A percentile compares a stretch with the other conserved stretches of the same genome.
Conservation (phyloP, 306 rosid species). For the Sicyos edulis region DNA sequence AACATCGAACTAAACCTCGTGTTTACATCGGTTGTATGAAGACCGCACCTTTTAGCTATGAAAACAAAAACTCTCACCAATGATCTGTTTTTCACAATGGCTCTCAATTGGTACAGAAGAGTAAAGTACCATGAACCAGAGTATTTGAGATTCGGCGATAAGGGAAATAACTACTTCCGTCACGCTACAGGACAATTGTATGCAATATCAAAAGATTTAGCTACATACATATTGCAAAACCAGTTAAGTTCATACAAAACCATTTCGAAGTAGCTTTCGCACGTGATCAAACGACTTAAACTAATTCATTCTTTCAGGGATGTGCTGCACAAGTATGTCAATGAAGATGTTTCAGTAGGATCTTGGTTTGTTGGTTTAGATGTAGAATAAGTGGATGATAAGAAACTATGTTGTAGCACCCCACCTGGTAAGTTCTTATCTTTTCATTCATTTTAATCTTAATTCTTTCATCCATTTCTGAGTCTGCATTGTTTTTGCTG, state of each 20-base stretch:
- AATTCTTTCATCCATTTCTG: background rate
- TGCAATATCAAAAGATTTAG: slow-evolving; percentile 77
- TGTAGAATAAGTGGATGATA: slow-evolving; percentile 72
- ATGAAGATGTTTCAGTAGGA: slow-evolving; percentile 90
- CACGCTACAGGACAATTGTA: slow-evolving; percentile 91
- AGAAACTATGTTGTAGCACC: slow-evolving; percentile 80
- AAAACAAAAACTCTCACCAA: background rate
- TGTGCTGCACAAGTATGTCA: slow-evolving; percentile 77
- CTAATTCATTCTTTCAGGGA: slow-evolving; percentile 33
- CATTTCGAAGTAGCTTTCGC: background rate
- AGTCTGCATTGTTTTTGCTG: background rate
- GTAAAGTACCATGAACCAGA: slow-evolving; percentile 91
- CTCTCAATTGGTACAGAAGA: slow-evolving; percentile 45
- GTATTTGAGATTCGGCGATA: slow-evolving; percentile 83
- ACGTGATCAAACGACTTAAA: background rate
- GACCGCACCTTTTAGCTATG: slow-evolving; percentile 25
- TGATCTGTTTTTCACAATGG: slow-evolving; percentile 20
- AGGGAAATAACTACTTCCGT: slow-evolving; percentile 84
- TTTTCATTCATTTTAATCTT: background rate
- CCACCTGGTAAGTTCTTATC: slow-evolving; percentile 52
- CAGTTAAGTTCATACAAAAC: slow-evolving; percentile 48
- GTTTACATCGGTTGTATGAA: slow-evolving; percentile 94
- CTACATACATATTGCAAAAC: slow-evolving; percentile 62
- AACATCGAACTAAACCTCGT: slow-evolving; percentile 53
- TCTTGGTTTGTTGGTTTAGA: slow-evolving; percentile 93